phyloP scores from a whole-genome alignment of 2,329 filamentous ascomycete genomes.

The Xylaria sp. region DNA sequence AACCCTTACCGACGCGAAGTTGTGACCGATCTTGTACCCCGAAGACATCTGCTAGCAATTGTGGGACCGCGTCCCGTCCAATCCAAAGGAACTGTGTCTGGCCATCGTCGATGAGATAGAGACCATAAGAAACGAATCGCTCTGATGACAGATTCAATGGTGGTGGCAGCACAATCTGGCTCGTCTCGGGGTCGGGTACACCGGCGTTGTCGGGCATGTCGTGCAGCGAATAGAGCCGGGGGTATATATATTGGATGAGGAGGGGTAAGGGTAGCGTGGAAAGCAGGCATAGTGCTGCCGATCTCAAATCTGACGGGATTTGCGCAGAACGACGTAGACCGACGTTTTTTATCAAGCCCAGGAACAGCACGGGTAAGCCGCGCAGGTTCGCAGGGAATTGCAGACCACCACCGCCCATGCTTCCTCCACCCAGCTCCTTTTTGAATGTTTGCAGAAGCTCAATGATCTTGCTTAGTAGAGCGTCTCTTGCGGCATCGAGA shows the following conservation, averaged over 20 bases:
- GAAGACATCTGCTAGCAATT: slow-evolving; percentile 90
- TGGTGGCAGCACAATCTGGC: slow-evolving; percentile 88
- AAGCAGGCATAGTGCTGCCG: slow-evolving; percentile 90
- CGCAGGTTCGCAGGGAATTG: slow-evolving; percentile 95
- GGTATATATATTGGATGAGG: slow-evolving; percentile 92
- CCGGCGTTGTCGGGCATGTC: slow-evolving; percentile 97
- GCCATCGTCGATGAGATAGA: slow-evolving; percentile 97
- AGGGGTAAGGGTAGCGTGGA: slow-evolving; percentile 92
- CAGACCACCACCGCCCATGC: slow-evolving; percentile 88
- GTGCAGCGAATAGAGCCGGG: slow-evolving; percentile 84
- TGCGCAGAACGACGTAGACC: slow-evolving; percentile 92
- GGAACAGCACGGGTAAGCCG: slow-evolving; percentile 87
- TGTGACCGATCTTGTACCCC: slow-evolving; percentile 84
- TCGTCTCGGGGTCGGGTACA: slow-evolving; percentile 83
- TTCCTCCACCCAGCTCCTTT: slow-evolving; percentile 95
- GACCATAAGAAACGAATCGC: slow-evolving; percentile 84
- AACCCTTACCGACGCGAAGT: slow-evolving; percentile 90
- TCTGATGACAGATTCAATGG: slow-evolving; percentile 88
- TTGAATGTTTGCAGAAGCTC: slow-evolving; percentile 95
- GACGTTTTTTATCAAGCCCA: slow-evolving; percentile 95
- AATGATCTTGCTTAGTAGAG: slow-evolving; percentile 88
- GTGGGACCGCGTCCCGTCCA: slow-evolving; percentile 89
- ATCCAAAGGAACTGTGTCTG: slow-evolving; percentile 99
- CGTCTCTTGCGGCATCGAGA: slow-evolving; percentile 89
- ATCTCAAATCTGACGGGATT: slow-evolving; percentile 92